Base-by-base conservation (phyloP, 129 eudicot species). In the Oenanthe sinensis region DNA sequence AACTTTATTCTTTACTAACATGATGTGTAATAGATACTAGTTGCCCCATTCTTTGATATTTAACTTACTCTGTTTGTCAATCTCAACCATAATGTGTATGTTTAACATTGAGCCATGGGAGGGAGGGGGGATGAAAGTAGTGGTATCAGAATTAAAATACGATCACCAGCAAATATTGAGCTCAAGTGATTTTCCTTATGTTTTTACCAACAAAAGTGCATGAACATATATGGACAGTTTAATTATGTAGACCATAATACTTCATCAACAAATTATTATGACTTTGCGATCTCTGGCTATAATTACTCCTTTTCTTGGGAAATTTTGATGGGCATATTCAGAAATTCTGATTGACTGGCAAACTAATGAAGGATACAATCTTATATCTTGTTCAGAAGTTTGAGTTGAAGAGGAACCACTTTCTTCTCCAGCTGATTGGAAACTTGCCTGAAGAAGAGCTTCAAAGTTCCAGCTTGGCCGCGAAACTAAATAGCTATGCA, bases 381-480 rank as follows among this genome's bases (percentile, higher is more conserved):
- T 42, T 40, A 36, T 70, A 71, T 62, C 46, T 65, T 79, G 16
- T 85, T 77, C 87, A 95, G 98, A 95, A 95, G 87, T 95, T 95
- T 83, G 98, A 95, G 89, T 90, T 95, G 45, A 91, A 95, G 83
- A 86, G 96, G 79, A 87, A 88, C 75, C 90, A 86, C 4, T 95
- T 95, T 77, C 94, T 95, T 71, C 92, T 95, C 72, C 98, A 91
- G 80, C 77, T 91, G 87, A 95, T 91, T 39, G 98, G 98, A 17
- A 95, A 95, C 86, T 83, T 91, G 83, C 87, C 88, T 1, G 96
- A 88, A 78, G 98, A 95, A 87, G 98, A 91, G 84, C 88, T 95
- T 16, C 89, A 95, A 87, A 85, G 48, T 62, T 95, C 97, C 40
- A 91, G 83, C 74, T 79, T 95, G 79, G 98, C 97, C 68, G 78